Evolutionary conservation across 441 rosid genomes (phyloP).

Genomic region (Gossypium laxum): DNA sequence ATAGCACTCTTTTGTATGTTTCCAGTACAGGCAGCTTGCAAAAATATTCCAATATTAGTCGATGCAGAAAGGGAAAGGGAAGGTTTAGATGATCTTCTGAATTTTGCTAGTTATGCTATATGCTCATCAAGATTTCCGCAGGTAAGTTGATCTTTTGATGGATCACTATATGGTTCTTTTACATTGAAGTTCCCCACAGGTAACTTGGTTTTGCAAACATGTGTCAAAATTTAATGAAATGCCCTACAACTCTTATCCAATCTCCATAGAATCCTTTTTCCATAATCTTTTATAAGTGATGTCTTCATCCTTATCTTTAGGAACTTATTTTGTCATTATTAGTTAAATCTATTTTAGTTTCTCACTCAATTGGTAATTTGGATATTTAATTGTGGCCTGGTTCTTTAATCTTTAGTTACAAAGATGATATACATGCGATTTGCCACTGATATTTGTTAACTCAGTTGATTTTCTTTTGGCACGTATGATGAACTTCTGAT

Average conservation of each 20-base stretch:
- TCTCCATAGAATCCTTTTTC: not conserved
- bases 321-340: not conserved
- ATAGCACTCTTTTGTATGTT: conserved; percentile 15
- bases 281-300: not conserved
- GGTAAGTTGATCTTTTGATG: conserved; percentile 32
- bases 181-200: not conserved
- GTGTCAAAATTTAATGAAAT: not conserved
- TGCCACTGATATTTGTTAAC: not conserved
- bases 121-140: conserved; percentile 72
- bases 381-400: not conserved
- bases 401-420: not conserved
- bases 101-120: conserved; percentile 50
- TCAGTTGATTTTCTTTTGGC: not conserved
- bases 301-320: not conserved
- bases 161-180: not conserved
- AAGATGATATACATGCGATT: not conserved
- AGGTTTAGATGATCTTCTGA: conserved; percentile 61
- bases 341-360: not conserved
- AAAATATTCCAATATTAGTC: conserved; percentile 60
- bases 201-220: not conserved
- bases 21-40: conserved; percentile 62
- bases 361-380: not conserved
- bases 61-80: conserved; percentile 62
- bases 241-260: not conserved
- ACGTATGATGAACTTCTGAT: not conserved